Conservation (phyloP, 2,329 filamentous ascomycete genomes). For the Exophiala mesophila region DNA sequence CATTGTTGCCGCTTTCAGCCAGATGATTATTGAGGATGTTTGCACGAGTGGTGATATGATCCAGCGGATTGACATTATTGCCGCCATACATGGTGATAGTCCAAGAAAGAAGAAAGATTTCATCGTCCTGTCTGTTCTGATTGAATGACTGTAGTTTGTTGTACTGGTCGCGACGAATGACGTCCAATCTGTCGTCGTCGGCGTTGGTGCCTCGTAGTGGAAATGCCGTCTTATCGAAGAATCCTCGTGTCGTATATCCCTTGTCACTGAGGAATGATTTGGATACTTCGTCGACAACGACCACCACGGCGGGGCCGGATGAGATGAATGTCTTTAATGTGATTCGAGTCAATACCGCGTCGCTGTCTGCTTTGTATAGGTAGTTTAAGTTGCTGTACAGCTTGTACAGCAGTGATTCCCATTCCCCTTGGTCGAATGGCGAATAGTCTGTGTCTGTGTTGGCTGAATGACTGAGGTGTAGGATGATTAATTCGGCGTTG, state of each 20-base stretch:
- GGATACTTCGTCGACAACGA: slow-evolving; percentile 33
- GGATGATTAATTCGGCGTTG: slow-evolving; percentile 44
- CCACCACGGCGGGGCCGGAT: slow-evolving; percentile 31
- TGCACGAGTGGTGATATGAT: slow-evolving; percentile 1
- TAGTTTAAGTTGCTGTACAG: slow-evolving; percentile 41
- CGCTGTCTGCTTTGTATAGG: slow-evolving; percentile 30
- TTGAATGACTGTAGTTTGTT: slow-evolving; percentile 28
- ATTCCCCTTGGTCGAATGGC: slow-evolving; percentile 37
- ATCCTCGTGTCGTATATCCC: slow-evolving; percentile 30
- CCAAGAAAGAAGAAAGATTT: slow-evolving; percentile 20
- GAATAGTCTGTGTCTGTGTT: slow-evolving; percentile 38
- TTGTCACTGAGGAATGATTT: slow-evolving; percentile 18
- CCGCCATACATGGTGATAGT: slow-evolving; percentile 11
- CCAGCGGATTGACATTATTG: slow-evolving; percentile 7
- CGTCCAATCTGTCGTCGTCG: slow-evolving; percentile 30
- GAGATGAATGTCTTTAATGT: slow-evolving; percentile 36
- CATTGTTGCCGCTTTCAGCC: neutral
- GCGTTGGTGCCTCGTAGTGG: slow-evolving; percentile 31
- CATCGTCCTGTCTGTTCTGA: slow-evolving; percentile 6
- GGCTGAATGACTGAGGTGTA: slow-evolving; percentile 45
- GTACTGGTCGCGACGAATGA: slow-evolving; percentile 36
- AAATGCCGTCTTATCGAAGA: slow-evolving; percentile 33
- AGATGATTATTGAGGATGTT: slow-evolving; percentile 2
- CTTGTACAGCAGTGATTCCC: slow-evolving; percentile 38
- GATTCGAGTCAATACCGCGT: slow-evolving; percentile 30